Conservation (phyloP, 257 asterid genomes). For the Nemophila menziesii region DNA sequence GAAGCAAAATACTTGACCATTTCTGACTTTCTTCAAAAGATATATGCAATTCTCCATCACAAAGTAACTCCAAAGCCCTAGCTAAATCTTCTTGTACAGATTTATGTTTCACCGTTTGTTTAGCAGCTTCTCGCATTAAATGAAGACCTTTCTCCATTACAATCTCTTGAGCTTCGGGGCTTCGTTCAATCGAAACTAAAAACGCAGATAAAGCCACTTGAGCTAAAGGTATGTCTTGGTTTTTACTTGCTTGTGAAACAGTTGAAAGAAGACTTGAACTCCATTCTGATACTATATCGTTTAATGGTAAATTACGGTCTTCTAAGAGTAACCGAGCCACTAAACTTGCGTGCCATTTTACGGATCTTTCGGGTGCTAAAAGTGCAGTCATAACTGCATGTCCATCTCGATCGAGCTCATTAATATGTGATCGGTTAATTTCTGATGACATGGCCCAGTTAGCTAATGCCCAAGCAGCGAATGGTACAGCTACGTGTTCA, state of each 20-base stretch:
- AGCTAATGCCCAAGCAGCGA: slow-evolving; percentile 99
- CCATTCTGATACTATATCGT: slow-evolving; percentile 79
- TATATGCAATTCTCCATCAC: slow-evolving; percentile 66
- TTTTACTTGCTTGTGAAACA: slow-evolving; percentile 80
- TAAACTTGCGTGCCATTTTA: slow-evolving; percentile 98
- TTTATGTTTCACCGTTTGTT: slow-evolving; percentile 54
- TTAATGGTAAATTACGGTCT: slow-evolving; percentile 69
- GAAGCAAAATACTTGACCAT: slow-evolving; percentile 84
- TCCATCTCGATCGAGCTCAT: slow-evolving; percentile 88
- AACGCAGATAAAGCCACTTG: slow-evolving; percentile 79
- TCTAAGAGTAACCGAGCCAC: slow-evolving; percentile 77
- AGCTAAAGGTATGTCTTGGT: slow-evolving; percentile 70
- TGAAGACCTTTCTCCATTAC: slow-evolving; percentile 78
- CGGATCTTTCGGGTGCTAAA: slow-evolving; percentile 97
- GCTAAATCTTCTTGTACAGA: slow-evolving; percentile 77
- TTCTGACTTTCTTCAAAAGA: slow-evolving; percentile 89
- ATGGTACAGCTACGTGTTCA: slow-evolving; percentile 91
- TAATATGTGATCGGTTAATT: slow-evolving; percentile 75
- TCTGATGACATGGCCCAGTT: slow-evolving; percentile 99
- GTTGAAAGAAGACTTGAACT: slow-evolving; percentile 80
- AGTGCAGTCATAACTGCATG: slow-evolving; percentile 81
- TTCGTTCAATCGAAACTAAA: slow-evolving; percentile 75
- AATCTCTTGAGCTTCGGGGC: slow-evolving; percentile 65
- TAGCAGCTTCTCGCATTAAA: slow-evolving; percentile 85
- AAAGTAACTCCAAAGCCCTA: slow-evolving; percentile 71